These are phyloP conservation scores for Arthonia radiata DNA, from an alignment of 495 filamentous ascomycete genomes.

Conservation along the genomic window DNA sequence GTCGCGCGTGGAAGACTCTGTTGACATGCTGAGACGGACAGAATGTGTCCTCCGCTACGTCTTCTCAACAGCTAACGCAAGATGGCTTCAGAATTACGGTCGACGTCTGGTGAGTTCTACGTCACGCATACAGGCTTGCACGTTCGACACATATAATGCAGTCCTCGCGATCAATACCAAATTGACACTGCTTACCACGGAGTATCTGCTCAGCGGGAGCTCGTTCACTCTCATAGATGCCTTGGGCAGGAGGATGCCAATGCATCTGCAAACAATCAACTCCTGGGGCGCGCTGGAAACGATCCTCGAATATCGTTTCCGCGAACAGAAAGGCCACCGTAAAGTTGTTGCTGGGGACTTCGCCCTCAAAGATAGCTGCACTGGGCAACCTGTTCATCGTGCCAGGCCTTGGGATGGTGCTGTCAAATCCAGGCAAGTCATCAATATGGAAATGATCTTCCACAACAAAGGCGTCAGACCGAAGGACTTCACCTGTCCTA, in stretches of 20 bases:
- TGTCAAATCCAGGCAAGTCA: too few species aligned
- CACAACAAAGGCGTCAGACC: too few species aligned
- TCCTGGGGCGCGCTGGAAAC: slow-evolving; percentile 3
- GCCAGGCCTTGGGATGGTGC: too few species aligned
- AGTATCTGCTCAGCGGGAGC: not conserved
- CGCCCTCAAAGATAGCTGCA: slow-evolving; percentile 3
- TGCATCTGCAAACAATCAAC: slow-evolving; percentile 2
- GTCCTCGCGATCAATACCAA: slow-evolving; percentile 2
- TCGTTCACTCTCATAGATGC: slow-evolving; percentile 2
- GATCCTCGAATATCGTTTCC: slow-evolving; percentile 3
- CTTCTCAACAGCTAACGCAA: slow-evolving; percentile 1
- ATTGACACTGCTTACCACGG: not conserved
- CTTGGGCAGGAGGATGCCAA: slow-evolving; percentile 1
- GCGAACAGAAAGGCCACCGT: not conserved
- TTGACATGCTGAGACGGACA: too few species aligned
- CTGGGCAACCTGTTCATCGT: too few species aligned
- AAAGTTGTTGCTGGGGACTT: slow-evolving; percentile 1
- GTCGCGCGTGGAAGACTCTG: too few species aligned
- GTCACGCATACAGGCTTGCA: not conserved
- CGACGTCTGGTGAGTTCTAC: not conserved
- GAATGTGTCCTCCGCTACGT: too few species aligned
- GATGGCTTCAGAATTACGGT: not conserved
- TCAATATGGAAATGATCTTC: too few species aligned
- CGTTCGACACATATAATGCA: not conserved
- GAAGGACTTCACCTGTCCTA: too few species aligned